Conservation (phyloP, 1,284 basidiomycete species). For the Ustilago tritici region DNA sequence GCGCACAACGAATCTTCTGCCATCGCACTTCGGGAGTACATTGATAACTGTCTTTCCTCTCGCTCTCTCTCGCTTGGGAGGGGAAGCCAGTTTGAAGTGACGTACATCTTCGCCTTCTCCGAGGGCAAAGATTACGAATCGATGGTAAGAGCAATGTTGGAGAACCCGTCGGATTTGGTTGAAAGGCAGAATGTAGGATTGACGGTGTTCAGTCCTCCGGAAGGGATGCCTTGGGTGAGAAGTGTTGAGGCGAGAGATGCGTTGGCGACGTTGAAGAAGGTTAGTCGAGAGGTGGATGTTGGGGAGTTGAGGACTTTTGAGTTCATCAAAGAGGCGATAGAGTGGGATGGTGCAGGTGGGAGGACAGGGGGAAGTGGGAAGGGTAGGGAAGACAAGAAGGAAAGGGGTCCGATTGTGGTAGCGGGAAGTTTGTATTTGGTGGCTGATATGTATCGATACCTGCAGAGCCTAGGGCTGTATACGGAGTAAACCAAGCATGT, state of each 20-base stretch:
- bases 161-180: slow-evolving; percentile 2
- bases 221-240: slow-evolving; percentile 69
- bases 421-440: slow-evolving; percentile 67
- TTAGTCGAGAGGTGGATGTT: slow-evolving; percentile 14
- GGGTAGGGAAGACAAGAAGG: neutral
- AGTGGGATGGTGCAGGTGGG: slow-evolving; percentile 30
- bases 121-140: slow-evolving; percentile 58
- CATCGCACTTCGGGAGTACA: slow-evolving; percentile 77
- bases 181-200: slow-evolving; percentile 56
- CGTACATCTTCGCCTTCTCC: slow-evolving; percentile 64
- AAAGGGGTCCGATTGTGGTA: slow-evolving; percentile 48
- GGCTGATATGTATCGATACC: slow-evolving; percentile 57
- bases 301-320: slow-evolving; percentile 29
- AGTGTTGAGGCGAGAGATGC: slow-evolving; percentile 29
- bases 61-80: slow-evolving; percentile 2
- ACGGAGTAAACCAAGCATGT: neutral
- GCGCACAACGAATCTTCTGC: slow-evolving; percentile 94
- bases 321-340: slow-evolving; percentile 32
- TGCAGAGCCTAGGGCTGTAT: slow-evolving; percentile 12
- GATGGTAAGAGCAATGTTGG: slow-evolving; percentile 55
- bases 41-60: slow-evolving; percentile 71
- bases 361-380: neutral
- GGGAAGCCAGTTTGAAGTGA: slow-evolving; percentile 36
- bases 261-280: slow-evolving; percentile 11
- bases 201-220: slow-evolving; percentile 62